Evolutionary conservation across 2,329 filamentous ascomycete genomes (phyloP), one percentile per base, ranked within the genome.

Genomic region (Immersiporthe knoxdaviesiana): DNA sequence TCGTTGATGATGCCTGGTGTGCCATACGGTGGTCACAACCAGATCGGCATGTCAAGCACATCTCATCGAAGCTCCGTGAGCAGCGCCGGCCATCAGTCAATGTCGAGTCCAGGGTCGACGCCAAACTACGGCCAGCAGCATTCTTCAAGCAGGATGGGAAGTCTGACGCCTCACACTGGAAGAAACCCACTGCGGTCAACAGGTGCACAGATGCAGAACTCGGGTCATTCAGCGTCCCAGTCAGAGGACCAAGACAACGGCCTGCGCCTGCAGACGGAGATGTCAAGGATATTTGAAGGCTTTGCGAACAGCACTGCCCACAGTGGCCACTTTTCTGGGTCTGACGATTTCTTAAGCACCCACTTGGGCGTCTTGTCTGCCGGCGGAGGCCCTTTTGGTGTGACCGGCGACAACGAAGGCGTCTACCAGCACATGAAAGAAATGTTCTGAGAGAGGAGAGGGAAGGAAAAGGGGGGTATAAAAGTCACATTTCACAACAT

Each of bases 1-100:
- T 84, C 85, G 0, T 74, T 87, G n/a, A 83, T 83, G 0, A 87
- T 88, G 85, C 84, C 86, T 62, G 85, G 84, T 0, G 78, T 88
- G 7, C 85, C 85, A 4, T 79, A 79, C 24, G 79, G 81, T 0
- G 79, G 81, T 67, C 74, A 63, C 35, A 54, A 47, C 8, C 59
- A 63, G 2, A 24, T 52, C 35, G 65, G 59, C 27, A 12, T 60
- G 12, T 35, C 62, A 3, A 30, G 41, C 7, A 16, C 54, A 21
- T 63, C 66, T 21, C 67, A 65, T 10, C 64, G 63, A 6, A 61
- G 67, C n/a, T 69, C 69, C 21, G 50, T 65, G 12, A 69, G 67
- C 61, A 71, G 69, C 30, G 63, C n/a, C 30, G 67, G 67, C 6
- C 50, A 60, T 1, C 69, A 65, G 18, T 63, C 67, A 39, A 62